Evolutionary conservation across 2,329 filamentous ascomycete genomes (phyloP).

Genomic region (Zymoseptoria tritici): DNA sequence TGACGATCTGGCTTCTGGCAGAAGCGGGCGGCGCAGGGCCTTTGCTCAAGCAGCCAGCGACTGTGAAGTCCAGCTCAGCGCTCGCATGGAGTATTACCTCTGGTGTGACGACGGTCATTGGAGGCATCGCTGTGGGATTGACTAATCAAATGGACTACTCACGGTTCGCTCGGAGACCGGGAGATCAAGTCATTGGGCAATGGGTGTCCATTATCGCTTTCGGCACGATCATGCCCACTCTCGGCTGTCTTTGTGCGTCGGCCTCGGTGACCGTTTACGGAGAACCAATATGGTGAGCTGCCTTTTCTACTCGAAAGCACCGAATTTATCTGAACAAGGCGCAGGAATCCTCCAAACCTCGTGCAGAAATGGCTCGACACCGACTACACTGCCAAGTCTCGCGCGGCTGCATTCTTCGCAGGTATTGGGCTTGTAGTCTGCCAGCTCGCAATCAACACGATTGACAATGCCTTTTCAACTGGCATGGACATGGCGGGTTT

Average conservation of each 20-base stretch:
- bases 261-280: slow-evolving; percentile 49
- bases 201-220: slow-evolving; percentile 41
- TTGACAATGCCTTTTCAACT: slow-evolving; percentile 44
- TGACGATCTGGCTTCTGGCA: slow-evolving; percentile 54
- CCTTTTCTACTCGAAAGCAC: slow-evolving; percentile 18
- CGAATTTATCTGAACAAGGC: slow-evolving; percentile 30
- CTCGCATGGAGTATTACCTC: slow-evolving; percentile 35
- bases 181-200: slow-evolving; percentile 41
- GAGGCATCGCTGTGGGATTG: slow-evolving; percentile 39
- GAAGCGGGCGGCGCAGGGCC: slow-evolving; percentile 45
- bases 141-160: slow-evolving; percentile 36
- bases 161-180: slow-evolving; percentile 30
- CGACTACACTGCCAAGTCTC: slow-evolving; percentile 24
- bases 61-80: slow-evolving; percentile 31
- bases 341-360: slow-evolving; percentile 36
- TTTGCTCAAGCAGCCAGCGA: slow-evolving; percentile 23
- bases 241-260: slow-evolving; percentile 53
- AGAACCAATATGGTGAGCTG: slow-evolving; percentile 38
- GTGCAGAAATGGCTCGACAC: slow-evolving; percentile 34
- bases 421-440: slow-evolving; percentile 39
- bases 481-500: slow-evolving; percentile 51
- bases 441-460: slow-evolving; percentile 39
- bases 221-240: slow-evolving; percentile 42
- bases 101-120: slow-evolving; percentile 37
- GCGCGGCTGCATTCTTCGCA: slow-evolving; percentile 43